phyloP scores from a whole-genome alignment of 2,329 filamentous ascomycete genomes.

The Myriosclerotinia duriaeana region DNA sequence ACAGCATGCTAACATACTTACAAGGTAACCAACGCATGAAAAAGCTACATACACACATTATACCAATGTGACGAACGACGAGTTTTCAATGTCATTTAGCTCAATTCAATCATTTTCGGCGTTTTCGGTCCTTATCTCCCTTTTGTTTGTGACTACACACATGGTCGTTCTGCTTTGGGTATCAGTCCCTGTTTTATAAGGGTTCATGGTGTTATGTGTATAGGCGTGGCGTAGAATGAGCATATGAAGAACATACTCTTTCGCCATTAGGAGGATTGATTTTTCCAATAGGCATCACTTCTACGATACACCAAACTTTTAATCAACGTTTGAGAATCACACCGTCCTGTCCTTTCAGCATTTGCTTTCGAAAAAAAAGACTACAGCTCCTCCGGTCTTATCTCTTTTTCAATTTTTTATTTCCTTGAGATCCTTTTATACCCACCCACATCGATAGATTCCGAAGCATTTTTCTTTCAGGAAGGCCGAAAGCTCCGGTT shows the following conservation, averaged over 20 bases:
- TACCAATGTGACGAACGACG: slow-evolving; percentile 44
- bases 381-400: not conserved
- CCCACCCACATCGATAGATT: not conserved
- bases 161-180: slow-evolving; percentile 33
- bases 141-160: slow-evolving; percentile 26
- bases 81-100: slow-evolving; percentile 37
- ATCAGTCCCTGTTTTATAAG: slow-evolving; percentile 29
- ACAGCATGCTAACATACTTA: slow-evolving; percentile 19
- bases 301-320: slow-evolving; percentile 31
- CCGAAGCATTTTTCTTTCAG: not conserved
- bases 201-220: slow-evolving; percentile 40
- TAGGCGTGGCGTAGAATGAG: slow-evolving; percentile 39
- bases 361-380: slow-evolving; percentile 26
- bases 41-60: slow-evolving; percentile 21
- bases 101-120: slow-evolving; percentile 36
- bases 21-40: slow-evolving; percentile 61
- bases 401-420: slow-evolving; percentile 24
- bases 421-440: slow-evolving; percentile 21
- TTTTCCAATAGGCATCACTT: slow-evolving; percentile 30
- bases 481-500: not conserved
- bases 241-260: slow-evolving; percentile 35
- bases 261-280: slow-evolving; percentile 29
- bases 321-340: slow-evolving; percentile 29
- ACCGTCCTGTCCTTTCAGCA: slow-evolving; percentile 41
- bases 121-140: slow-evolving; percentile 36